phyloP scores from a whole-genome alignment of 176 grass and related monocot genomes.

The Puccinellia tenuiflora region DNA sequence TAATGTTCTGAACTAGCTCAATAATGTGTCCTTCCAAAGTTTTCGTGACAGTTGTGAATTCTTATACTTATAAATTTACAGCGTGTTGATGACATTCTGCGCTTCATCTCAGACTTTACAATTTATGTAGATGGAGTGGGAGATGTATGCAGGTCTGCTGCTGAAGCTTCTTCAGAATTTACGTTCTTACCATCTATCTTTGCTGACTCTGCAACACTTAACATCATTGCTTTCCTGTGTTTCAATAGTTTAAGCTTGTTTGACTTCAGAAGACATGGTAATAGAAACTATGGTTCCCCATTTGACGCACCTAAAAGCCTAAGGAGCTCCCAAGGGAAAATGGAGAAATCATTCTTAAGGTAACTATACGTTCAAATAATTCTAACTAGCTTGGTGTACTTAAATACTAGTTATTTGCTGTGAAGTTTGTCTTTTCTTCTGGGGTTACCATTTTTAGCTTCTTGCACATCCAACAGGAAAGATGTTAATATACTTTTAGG shows the following conservation, averaged over 20 bases:
- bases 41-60: conserved; percentile 23
- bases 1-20: conserved; percentile 41
- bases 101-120: conserved; percentile 94
- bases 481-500: not conserved
- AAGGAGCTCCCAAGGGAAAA: conserved; percentile 96
- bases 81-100: conserved; percentile 91
- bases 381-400: conserved; percentile 5
- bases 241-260: conserved; percentile 77
- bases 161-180: conserved; percentile 29
- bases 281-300: conserved; percentile 85
- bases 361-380: conserved; percentile 23
- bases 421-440: conserved; percentile 6
- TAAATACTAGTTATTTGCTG: not conserved
- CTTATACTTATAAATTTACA: conserved; percentile 33
- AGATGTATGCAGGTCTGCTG: conserved; percentile 83
- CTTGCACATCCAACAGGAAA: not conserved
- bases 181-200: conserved; percentile 5
- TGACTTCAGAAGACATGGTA: conserved; percentile 88
- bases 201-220: not conserved
- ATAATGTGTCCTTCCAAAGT: not conserved
- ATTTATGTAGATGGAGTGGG: conserved; percentile 93
- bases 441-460: not conserved
- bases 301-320: conserved; percentile 55
- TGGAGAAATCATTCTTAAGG: conserved; percentile 99
- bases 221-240: conserved; percentile 21